Conservation (phyloP, 2,329 filamentous ascomycete species). For the Aspergillus udagawae region DNA sequence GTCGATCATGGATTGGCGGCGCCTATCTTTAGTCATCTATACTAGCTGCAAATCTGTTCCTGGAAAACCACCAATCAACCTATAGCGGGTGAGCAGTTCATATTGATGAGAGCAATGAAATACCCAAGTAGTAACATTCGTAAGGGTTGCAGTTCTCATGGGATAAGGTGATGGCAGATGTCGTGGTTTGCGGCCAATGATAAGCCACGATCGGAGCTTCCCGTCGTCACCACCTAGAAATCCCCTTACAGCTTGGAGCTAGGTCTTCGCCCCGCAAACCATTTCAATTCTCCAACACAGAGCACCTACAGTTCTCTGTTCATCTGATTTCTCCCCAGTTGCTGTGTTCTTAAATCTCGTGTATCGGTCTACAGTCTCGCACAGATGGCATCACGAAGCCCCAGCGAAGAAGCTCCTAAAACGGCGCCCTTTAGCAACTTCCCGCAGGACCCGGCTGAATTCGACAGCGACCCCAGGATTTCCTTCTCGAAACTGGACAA, state of each 20-base stretch:
- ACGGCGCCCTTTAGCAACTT: slow-evolving; percentile 34
- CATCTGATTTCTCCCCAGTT: background rate
- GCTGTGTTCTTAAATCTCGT: background rate
- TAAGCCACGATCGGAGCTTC: background rate
- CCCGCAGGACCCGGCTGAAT: slow-evolving; percentile 59
- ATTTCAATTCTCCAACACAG: background rate
- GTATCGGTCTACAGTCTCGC: background rate
- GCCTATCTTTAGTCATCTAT: background rate
- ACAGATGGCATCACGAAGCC: slow-evolving; percentile 22
- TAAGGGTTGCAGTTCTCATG: background rate
- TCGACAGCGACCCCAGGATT: slow-evolving; percentile 74
- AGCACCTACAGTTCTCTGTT: background rate
- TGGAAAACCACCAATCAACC: background rate
- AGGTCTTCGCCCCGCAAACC: background rate
- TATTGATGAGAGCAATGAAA: background rate
- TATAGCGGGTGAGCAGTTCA: background rate
- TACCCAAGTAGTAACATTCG: background rate
- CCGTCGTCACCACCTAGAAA: background rate
- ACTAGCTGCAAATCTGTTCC: too few relatives aligned
- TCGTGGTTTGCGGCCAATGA: background rate
- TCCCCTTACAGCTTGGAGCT: background rate
- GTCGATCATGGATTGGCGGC: background rate
- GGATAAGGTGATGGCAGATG: background rate
- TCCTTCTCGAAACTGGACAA: slow-evolving; percentile 79
- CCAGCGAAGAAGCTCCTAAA: slow-evolving; percentile 14